Conservation (phyloP, 352 stramenopile species). For the Blastocystis hominis region DNA sequence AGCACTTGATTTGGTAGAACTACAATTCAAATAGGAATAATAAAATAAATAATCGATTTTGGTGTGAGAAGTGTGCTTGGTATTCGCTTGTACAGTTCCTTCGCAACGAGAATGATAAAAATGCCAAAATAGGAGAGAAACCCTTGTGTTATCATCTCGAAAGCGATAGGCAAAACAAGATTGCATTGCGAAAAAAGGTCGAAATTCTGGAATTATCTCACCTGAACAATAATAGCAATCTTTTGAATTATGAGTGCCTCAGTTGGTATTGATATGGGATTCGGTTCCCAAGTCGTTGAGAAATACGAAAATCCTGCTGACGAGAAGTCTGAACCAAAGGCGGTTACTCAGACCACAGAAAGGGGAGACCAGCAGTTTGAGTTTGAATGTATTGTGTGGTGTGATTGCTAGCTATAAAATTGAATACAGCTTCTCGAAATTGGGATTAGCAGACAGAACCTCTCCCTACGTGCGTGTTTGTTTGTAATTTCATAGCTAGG, state of each 20-base stretch:
- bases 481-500: not conserved
- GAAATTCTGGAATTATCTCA: not conserved
- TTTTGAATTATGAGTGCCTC: conserved; percentile 27
- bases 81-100: too few relatives aligned
- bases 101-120: too few relatives aligned
- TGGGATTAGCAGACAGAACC: not conserved
- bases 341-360: not conserved
- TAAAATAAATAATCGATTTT: not conserved
- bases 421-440: not conserved
- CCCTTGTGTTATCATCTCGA: too few relatives aligned
- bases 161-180: not conserved
- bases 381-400: not conserved
- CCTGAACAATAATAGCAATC: conserved; percentile 20
- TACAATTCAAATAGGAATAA: too few relatives aligned
- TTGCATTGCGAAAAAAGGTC: not conserved
- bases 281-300: conserved; percentile 6
- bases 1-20: not conserved
- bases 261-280: conserved; percentile 53
- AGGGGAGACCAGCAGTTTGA: not conserved
- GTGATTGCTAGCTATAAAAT: conserved; percentile 32
- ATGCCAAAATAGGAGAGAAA: too few relatives aligned
- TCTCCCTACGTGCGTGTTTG: not conserved
- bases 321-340: not conserved
- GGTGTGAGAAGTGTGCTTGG: too few relatives aligned
- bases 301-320: not conserved